These are phyloP conservation scores for Aureobasidium namibiae DNA, from an alignment of 2,329 filamentous ascomycete genomes.

Conservation along the genomic window DNA sequence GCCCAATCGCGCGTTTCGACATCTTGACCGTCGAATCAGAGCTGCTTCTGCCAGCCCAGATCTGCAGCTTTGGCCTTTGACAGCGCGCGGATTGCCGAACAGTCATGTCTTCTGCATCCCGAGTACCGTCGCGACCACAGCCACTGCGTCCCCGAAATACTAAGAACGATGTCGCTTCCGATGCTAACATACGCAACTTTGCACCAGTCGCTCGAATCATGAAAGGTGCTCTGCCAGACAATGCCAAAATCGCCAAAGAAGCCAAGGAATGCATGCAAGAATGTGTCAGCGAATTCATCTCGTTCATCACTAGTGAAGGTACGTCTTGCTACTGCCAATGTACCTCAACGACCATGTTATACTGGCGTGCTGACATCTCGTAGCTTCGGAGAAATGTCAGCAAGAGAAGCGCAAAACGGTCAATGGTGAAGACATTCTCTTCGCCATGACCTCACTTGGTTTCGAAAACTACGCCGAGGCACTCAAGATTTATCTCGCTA, in stretches of 20 bases:
- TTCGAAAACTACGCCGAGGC: conserved; percentile 99
- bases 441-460: conserved; percentile 96
- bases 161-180: conserved; percentile 40
- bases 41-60: conserved; percentile 25
- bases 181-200: conserved; percentile 94
- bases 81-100: conserved; percentile 24
- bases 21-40: conserved; percentile 41
- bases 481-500: conserved; percentile 93
- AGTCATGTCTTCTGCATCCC: conserved; percentile 38
- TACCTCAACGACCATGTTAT: not conserved
- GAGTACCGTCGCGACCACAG: conserved; percentile 20
- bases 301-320: conserved; percentile 99
- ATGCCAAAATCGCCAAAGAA: conserved; percentile 93
- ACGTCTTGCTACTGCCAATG: conserved; percentile 30
- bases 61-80: conserved; percentile 26
- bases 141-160: conserved; percentile 20
- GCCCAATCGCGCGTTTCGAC: conserved; percentile 39
- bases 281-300: conserved; percentile 99
- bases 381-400: conserved; percentile 97
- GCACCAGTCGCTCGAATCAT: conserved; percentile 97
- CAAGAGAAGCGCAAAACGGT: conserved; percentile 99
- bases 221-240: conserved; percentile 95
- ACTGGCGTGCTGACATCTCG: conserved; percentile 8
- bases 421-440: conserved; percentile 96
- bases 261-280: conserved; percentile 99